Conservation (phyloP, 2,329 filamentous ascomycete species). For the Tolypocladium endophyticum region DNA sequence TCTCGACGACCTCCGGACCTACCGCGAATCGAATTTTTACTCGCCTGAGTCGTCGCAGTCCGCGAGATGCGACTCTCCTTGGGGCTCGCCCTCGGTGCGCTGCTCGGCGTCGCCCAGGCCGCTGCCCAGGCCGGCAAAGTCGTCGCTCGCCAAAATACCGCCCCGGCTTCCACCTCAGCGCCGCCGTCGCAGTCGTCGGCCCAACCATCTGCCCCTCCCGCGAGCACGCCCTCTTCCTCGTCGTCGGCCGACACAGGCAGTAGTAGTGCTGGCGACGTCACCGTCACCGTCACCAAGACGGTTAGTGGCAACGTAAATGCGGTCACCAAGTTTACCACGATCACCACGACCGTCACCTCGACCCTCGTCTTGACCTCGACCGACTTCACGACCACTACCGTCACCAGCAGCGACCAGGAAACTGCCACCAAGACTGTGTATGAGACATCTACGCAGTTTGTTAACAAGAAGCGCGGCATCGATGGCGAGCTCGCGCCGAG, state of each 20-base stretch:
- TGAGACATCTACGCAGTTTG: constrained; percentile 20
- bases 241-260: background rate
- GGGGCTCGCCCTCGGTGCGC: constrained; percentile 11
- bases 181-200: background rate
- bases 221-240: background rate
- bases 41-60: background rate
- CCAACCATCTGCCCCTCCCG: background rate
- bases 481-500: constrained; percentile 12
- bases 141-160: constrained; percentile 5
- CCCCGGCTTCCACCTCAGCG: background rate
- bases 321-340: constrained; percentile 17
- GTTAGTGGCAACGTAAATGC: constrained; percentile 16
- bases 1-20: background rate
- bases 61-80: constrained; percentile 11
- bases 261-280: constrained; percentile 6
- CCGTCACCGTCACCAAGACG: constrained; percentile 18
- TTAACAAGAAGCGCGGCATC: constrained; percentile 22
- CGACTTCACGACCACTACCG: constrained; percentile 22
- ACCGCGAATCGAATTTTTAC: background rate
- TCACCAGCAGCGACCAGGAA: constrained; percentile 22
- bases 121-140: constrained; percentile 7
- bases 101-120: constrained; percentile 9
- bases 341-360: constrained; percentile 16
- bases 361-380: constrained; percentile 24
- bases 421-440: constrained; percentile 25